phyloP scores from a whole-genome alignment of 768 basidiomycete species.

The Russula vinacea region DNA sequence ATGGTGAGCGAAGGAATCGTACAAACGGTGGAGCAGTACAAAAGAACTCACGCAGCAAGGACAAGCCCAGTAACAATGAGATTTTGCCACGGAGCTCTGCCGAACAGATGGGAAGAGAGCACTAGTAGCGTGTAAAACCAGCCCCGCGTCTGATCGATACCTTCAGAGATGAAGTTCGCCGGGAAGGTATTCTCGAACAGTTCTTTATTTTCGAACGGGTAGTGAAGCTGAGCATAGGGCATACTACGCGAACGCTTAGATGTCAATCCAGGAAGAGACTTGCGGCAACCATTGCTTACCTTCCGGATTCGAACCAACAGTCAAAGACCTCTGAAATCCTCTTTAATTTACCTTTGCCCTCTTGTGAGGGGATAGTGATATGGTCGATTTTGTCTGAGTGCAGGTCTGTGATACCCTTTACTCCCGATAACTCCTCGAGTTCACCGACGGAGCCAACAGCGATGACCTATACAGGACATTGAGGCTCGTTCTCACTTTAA shows the following conservation, averaged over 20 bases:
- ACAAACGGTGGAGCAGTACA: not conserved
- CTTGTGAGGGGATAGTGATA: conserved; percentile 90
- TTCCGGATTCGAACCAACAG: conserved; percentile 99
- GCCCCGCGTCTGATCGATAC: conserved; percentile 97
- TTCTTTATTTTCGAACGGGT: conserved; percentile 96
- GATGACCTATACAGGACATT: conserved; percentile 7
- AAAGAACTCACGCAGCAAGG: conserved; percentile 72
- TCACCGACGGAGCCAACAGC: conserved; percentile 78
- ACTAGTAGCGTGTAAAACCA: conserved; percentile 99
- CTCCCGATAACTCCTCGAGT: conserved; percentile 81
- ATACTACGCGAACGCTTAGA: conserved; percentile 55
- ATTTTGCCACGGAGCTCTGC: conserved; percentile 95
- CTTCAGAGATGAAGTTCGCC: conserved; percentile 96
- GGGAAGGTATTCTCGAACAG: conserved; percentile 83
- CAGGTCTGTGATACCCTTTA: conserved; percentile 78
- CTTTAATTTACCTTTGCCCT: conserved; percentile 80
- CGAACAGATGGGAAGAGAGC: conserved; percentile 92
- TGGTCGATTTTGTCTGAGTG: conserved; percentile 94
- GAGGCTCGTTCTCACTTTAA: not conserved
- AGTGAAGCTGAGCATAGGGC: conserved; percentile 97
- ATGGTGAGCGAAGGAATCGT: conserved; percentile 1
- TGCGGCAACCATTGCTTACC: conserved; percentile 46
- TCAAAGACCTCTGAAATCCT: conserved; percentile 98
- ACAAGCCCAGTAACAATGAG: conserved; percentile 95
- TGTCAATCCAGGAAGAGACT: not conserved